These are phyloP conservation scores for Termitomyces sp. DNA, from an alignment of 768 basidiomycete species.

Conservation along the genomic window DNA sequence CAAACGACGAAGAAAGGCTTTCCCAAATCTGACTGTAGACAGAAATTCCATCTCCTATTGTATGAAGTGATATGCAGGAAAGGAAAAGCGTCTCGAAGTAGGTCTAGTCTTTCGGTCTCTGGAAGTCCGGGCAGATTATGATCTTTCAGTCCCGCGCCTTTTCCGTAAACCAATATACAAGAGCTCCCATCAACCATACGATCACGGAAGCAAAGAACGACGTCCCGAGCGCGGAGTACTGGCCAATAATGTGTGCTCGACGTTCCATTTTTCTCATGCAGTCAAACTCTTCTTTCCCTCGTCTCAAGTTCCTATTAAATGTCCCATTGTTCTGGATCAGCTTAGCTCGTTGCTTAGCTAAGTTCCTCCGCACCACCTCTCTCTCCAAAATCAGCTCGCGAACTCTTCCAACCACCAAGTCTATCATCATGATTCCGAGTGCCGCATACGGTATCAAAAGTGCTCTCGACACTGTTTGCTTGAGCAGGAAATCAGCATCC, in stretches of 20 bases:
- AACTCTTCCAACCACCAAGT: slow-evolving; percentile 35
- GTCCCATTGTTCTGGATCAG: neutral
- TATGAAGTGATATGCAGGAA: slow-evolving; percentile 29
- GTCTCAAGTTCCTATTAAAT: slow-evolving; percentile 18
- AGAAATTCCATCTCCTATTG: slow-evolving; percentile 35
- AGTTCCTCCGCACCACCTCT: slow-evolving; percentile 30
- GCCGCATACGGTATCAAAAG: slow-evolving; percentile 10
- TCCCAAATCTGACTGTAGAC: slow-evolving; percentile 30
- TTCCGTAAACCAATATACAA: slow-evolving; percentile 28
- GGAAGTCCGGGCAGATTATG: neutral
- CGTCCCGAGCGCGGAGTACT: slow-evolving; percentile 25
- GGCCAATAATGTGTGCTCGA: slow-evolving; percentile 20
- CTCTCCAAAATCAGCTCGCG: slow-evolving; percentile 36
- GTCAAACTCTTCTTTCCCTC: slow-evolving; percentile 22
- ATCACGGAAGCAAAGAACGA: slow-evolving; percentile 26
- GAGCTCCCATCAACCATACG: slow-evolving; percentile 34
- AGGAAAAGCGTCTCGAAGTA: slow-evolving; percentile 38
- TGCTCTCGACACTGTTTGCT: slow-evolving; percentile 22
- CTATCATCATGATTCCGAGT: slow-evolving; percentile 16
- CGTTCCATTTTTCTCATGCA: slow-evolving; percentile 29
- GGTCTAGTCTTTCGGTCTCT: slow-evolving; percentile 30
- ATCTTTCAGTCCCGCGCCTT: slow-evolving; percentile 17
- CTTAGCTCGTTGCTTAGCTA: slow-evolving; percentile 28
- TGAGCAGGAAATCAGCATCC: slow-evolving; percentile 35
- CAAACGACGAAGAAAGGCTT: slow-evolving; percentile 32